phyloP scores from a whole-genome alignment of 2,329 filamentous ascomycete genomes.

The Claviceps capensis region DNA sequence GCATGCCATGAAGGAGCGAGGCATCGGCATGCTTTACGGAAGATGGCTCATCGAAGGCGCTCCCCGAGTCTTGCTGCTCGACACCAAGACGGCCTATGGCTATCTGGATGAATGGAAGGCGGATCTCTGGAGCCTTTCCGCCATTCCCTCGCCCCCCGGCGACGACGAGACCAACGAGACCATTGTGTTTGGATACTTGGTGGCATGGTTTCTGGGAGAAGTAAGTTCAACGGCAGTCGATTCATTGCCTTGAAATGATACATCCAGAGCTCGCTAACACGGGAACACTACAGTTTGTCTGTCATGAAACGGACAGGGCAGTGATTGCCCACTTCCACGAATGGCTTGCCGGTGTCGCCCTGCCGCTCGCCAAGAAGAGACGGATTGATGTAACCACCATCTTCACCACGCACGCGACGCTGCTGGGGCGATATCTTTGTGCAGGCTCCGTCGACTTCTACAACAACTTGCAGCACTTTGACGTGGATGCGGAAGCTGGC shows the following conservation, averaged over 20 bases:
- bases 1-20: constrained; percentile 81
- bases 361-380: constrained; percentile 84
- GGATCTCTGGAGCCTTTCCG: constrained; percentile 83
- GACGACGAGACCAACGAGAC: constrained; percentile 96
- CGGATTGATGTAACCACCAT: constrained; percentile 96
- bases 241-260: too few relatives aligned
- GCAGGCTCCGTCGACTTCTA: constrained; percentile 98
- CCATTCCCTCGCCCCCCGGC: constrained; percentile 82
- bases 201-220: constrained; percentile 97
- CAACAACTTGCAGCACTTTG: constrained; percentile 95
- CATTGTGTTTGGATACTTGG: constrained; percentile 92
- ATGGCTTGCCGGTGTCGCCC: constrained; percentile 88
- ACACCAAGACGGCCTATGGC: constrained; percentile 83
- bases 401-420: constrained; percentile 93
- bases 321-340: constrained; percentile 98
- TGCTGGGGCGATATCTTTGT: constrained; percentile 90
- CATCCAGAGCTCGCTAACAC: too few relatives aligned
- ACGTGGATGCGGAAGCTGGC: constrained; percentile 90
- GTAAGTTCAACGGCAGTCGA: constrained; percentile 32
- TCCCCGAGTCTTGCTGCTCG: constrained; percentile 83
- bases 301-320: constrained; percentile 79
- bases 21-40: constrained; percentile 81
- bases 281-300: constrained; percentile 55
- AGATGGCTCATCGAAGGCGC: constrained; percentile 97
- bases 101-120: constrained; percentile 95